Evolutionary conservation across 495 filamentous ascomycete genomes (phyloP), one percentile per base, ranked within the genome.

Genomic region (Letharia lupina): DNA sequence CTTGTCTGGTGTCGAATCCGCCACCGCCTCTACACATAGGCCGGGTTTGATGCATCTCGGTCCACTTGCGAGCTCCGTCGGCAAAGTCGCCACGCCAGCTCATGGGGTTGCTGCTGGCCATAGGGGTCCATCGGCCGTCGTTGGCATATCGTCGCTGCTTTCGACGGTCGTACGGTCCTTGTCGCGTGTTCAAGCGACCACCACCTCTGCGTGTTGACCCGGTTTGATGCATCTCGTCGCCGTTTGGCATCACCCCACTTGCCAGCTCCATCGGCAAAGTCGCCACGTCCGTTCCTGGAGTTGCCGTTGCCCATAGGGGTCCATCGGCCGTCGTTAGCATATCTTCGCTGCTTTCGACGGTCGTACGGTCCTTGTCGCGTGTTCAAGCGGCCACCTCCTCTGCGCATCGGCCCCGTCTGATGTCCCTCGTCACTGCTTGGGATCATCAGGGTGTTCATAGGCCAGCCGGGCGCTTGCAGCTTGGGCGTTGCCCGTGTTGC

Each of bases 161-260:
- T 15, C 82, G 82, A 42, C 85, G 79, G 63, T 87, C 85, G 56
- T 89, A 89, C 0, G 86, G 86, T 9, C 82, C 83, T 64, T 77
- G 79, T 69, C 77, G 79, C 63, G 70, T 72, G 15, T 50, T 60
- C 65, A 80, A 76, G 31, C 81, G 77, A 39, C 78, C 76, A n/a
- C 77, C 78, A 23, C 79, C 79, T 50, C 80, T 81, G 23, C 86
- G 82, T 77, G 86, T 82, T 2, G 79, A 83, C 35, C 86, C 86
- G 12, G 81, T 77, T 20, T 83, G 81, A 61, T 84, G 18, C 18
- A 8, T 16, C 3, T 18, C 3, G 1, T 80, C 66, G 12, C 74
- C 73, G 18, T 77, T 77, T 12, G 65, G 60, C 83, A 70, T 89
- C 80, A 62, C 84, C 80, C 87, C 87, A 85, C 69, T 84, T 75